These are phyloP conservation scores for Colletotrichum chlorophyti DNA, from an alignment of 2,329 filamentous ascomycete genomes.

Conservation along the genomic window DNA sequence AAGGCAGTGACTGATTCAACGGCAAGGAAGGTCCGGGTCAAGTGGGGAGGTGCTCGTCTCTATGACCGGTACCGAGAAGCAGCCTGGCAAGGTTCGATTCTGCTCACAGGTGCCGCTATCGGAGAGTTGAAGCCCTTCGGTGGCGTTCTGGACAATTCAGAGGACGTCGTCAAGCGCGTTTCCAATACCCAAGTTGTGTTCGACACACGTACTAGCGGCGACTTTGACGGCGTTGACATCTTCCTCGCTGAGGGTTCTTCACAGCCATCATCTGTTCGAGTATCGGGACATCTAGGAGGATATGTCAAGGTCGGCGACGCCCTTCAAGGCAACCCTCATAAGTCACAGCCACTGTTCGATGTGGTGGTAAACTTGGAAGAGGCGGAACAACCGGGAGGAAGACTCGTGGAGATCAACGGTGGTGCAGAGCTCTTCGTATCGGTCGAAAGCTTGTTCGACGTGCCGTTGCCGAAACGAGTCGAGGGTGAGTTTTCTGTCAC, in stretches of 20 bases:
- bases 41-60: conserved; percentile 40
- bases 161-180: conserved; percentile 27
- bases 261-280: conserved; percentile 22
- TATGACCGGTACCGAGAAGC: conserved; percentile 42
- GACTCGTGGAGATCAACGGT: conserved; percentile 29
- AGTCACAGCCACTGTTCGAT: conserved; percentile 34
- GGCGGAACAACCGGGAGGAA: conserved; percentile 25
- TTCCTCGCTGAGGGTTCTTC: conserved; percentile 17
- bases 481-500: conserved; percentile 29
- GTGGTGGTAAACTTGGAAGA: conserved; percentile 26
- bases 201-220: conserved; percentile 36
- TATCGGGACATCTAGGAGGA: conserved; percentile 35
- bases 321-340: conserved; percentile 36
- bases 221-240: conserved; percentile 39
- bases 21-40: conserved; percentile 33
- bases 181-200: conserved; percentile 32
- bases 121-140: conserved; percentile 33
- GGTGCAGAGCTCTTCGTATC: conserved; percentile 36
- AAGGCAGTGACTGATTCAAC: not conserved
- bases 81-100: conserved; percentile 39
- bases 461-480: conserved; percentile 31
- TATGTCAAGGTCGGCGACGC: conserved; percentile 40
- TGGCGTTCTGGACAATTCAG: conserved; percentile 32
- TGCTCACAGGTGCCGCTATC: conserved; percentile 30
- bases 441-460: conserved; percentile 30